Conservation (phyloP, 768 basidiomycete genomes). For the Mrakia gelida region DNA sequence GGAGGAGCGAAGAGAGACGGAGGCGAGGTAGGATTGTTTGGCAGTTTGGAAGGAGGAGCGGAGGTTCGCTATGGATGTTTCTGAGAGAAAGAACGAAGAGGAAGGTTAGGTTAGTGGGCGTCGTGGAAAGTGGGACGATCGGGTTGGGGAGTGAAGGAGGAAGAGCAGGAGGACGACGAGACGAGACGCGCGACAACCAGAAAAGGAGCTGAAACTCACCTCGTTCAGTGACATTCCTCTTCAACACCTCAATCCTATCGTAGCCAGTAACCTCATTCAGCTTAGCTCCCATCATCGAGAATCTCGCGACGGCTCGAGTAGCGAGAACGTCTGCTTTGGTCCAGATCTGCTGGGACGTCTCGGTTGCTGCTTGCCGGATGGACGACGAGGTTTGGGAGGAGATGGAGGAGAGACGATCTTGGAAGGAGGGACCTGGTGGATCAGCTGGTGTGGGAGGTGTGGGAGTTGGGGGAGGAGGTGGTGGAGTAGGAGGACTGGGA, state of each 20-base stretch:
- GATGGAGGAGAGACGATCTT: background rate
- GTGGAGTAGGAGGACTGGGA: background rate
- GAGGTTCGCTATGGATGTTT: conserved; percentile 54
- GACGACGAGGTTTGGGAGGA: conserved; percentile 4
- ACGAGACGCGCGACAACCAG: background rate
- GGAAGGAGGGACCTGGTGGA: background rate
- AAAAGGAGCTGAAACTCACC: conserved; percentile 54
- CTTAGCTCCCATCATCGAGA: conserved; percentile 57
- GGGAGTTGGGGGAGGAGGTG: background rate
- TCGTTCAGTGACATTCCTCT: conserved; percentile 69
- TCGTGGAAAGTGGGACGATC: no score
- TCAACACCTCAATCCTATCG: conserved; percentile 77
- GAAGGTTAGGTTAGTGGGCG: no score
- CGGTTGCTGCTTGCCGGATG: background rate
- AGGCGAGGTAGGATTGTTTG: conserved; percentile 69
- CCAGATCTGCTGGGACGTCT: conserved; percentile 15
- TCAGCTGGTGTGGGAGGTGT: background rate
- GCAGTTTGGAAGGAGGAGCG: conserved; percentile 65
- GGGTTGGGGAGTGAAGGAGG: no score
- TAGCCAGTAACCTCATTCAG: conserved; percentile 90
- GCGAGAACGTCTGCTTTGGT: conserved; percentile 7
- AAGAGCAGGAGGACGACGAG: background rate
- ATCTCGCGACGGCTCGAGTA: background rate
- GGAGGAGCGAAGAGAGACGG: conserved; percentile 71
- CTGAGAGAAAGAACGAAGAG: no score